Base-by-base conservation (phyloP, 2,329 filamentous ascomycete species). In the Neurospora sp. region DNA sequence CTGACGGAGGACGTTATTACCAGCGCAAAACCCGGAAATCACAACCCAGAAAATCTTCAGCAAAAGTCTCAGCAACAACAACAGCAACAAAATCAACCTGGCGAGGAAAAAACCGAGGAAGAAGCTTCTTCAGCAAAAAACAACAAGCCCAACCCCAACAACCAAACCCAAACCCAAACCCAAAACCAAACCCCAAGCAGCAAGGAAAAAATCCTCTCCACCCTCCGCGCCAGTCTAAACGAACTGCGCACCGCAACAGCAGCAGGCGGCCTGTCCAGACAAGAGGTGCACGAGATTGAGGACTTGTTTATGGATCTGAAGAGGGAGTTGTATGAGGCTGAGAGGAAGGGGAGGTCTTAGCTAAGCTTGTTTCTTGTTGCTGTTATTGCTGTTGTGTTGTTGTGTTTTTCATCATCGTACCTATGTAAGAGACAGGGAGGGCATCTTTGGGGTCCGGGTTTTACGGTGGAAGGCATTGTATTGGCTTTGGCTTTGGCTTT, bases 231-330 rank as follows among this genome's bases (percentile, higher is more conserved):
- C 23, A 82, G 91, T 0, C 79, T 96, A 33, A 82, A 84, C 23
- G 84, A 88, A 73, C 82, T 93, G 70, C 86, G 84, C 69, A 81
- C 80, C 38, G 83, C 89, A 28, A 82, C 86, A 17, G 28, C 52
- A 10, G 0, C 52, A 62, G 52, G 52, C 28, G 52, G 52, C 52
- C 80, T 96, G 58, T 88, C 88, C 17, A 84, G 87, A 11, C 83
- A 86, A 11, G 89, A 92, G 72, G 87, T 93, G 68, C 85, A 89
- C 71, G 85, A 90, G 77, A 84, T 96, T 73, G 92, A 96, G 76
- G 90, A 94, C 77, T 81, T 93, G 75, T 84, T 96, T 77, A 92
- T 94, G 82, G 91, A 95, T 78, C 87, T 95, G 73, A 90, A 91
- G 78, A 85, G 87, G 73, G 89, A 91, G 78, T 84, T 94, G 68